A percentile compares a stretch with the other conserved stretches of the same genome.
Evolutionary conservation across 2,329 filamentous ascomycete genomes (phyloP).

Genomic region (Hymenoscyphus fructigenus): DNA sequence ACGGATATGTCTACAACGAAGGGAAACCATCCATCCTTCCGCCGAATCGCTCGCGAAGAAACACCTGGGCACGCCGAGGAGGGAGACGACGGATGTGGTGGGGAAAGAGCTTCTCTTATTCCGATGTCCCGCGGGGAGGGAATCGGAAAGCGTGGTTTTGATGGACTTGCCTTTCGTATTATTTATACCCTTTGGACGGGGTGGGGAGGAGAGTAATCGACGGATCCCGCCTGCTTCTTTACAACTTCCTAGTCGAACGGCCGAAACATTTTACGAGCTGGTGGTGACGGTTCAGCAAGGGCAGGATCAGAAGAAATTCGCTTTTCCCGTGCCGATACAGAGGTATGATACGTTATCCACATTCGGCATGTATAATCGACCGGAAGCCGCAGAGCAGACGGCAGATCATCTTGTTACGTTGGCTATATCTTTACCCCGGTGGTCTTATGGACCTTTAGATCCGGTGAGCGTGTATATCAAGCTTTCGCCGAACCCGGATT

Average conservation of each 20-base stretch:
- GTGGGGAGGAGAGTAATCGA: conserved; percentile 84
- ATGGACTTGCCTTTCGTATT: conserved; percentile 98
- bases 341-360: conserved; percentile 96
- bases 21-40: conserved; percentile 94
- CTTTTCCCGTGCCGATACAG: conserved; percentile 85
- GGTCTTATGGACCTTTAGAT: conserved; percentile 95
- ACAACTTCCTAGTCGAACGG: conserved; percentile 87
- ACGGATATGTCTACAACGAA: conserved; percentile 87
- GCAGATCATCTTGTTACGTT: conserved; percentile 89
- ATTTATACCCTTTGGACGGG: conserved; percentile 92
- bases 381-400: conserved; percentile 81
- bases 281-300: conserved; percentile 95
- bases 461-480: conserved; percentile 97
- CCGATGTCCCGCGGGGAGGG: conserved; percentile 77
- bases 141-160: conserved; percentile 83
- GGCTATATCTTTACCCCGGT: conserved; percentile 86
- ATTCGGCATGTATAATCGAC: conserved; percentile 99
- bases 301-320: conserved; percentile 83
- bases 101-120: conserved; percentile 95
- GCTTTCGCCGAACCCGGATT: conserved; percentile 86
- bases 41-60: conserved; percentile 93
- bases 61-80: conserved; percentile 83
- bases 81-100: conserved; percentile 88
- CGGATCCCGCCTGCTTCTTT: conserved; percentile 90
- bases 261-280: conserved; percentile 95